Conservation (phyloP, 2,329 filamentous ascomycete genomes). For the Penicillium sp. region DNA sequence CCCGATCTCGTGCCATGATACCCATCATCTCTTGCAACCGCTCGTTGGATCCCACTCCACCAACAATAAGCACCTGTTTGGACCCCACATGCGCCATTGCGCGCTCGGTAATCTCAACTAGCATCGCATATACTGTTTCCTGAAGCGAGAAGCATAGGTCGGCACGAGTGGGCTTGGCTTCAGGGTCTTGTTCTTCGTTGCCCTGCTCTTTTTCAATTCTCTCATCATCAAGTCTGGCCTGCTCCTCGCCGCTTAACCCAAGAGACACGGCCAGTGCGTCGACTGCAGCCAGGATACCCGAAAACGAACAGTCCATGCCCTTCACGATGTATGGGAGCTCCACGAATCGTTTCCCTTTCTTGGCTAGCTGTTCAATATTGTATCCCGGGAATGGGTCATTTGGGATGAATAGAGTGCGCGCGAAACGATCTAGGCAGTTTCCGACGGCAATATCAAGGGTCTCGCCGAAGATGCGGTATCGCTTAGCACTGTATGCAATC, state of each 20-base stretch:
- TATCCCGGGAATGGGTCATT: slow-evolving; percentile 97
- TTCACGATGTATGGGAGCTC: slow-evolving; percentile 96
- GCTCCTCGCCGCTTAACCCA: slow-evolving; percentile 36
- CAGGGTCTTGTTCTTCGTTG: slow-evolving; percentile 34
- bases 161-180: slow-evolving; percentile 63
- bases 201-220: slow-evolving; percentile 16
- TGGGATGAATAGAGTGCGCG: slow-evolving; percentile 82
- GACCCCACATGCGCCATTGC: slow-evolving; percentile 98
- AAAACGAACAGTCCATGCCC: slow-evolving; percentile 98
- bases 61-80: slow-evolving; percentile 87
- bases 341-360: slow-evolving; percentile 68
- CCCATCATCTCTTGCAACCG: slow-evolving; percentile 98
- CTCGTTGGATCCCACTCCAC: slow-evolving; percentile 93
- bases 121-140: slow-evolving; percentile 94
- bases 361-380: slow-evolving; percentile 94
- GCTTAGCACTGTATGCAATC: slow-evolving; percentile 90
- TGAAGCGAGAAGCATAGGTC: slow-evolving; percentile 94
- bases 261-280: slow-evolving; percentile 70
- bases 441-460: slow-evolving; percentile 96
- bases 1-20: slow-evolving; percentile 83
- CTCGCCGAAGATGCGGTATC: slow-evolving; percentile 97
- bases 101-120: slow-evolving; percentile 96
- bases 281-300: slow-evolving; percentile 80
- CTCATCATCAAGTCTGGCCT: slow-evolving; percentile 54
- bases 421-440: slow-evolving; percentile 95